These are phyloP conservation scores for Anthostomella pinea DNA, from an alignment of 2,329 filamentous ascomycete species.

Conservation along the genomic window DNA sequence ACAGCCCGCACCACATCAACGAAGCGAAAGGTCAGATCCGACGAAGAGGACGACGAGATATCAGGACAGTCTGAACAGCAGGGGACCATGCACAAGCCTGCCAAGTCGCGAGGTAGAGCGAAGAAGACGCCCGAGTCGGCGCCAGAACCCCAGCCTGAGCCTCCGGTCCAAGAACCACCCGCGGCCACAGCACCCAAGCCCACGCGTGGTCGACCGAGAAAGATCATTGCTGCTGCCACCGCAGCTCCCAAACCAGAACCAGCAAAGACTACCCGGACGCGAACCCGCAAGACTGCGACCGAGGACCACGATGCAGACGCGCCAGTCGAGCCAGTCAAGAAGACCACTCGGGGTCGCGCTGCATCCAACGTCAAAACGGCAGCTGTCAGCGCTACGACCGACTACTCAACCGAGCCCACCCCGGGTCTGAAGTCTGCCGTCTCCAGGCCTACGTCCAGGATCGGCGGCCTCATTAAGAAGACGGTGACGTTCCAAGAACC, in stretches of 20 bases:
- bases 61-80: slow-evolving; percentile 19
- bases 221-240: slow-evolving; percentile 30
- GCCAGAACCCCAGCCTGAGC: slow-evolving; percentile 27
- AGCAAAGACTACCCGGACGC: slow-evolving; percentile 26
- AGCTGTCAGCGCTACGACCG: slow-evolving; percentile 36
- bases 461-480: slow-evolving; percentile 44
- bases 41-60: slow-evolving; percentile 51
- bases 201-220: slow-evolving; percentile 45
- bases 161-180: slow-evolving; percentile 22
- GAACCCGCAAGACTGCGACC: slow-evolving; percentile 29
- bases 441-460: slow-evolving; percentile 26
- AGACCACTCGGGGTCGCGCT: slow-evolving; percentile 34
- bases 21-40: slow-evolving; percentile 54
- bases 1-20: slow-evolving; percentile 27
- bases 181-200: slow-evolving; percentile 31
- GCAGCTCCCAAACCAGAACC: slow-evolving; percentile 27
- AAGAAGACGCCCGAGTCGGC: slow-evolving; percentile 39
- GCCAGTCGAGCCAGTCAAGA: slow-evolving; percentile 34
- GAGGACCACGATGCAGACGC: slow-evolving; percentile 24
- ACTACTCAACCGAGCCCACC: slow-evolving; percentile 32
- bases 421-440: slow-evolving; percentile 41
- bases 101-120: slow-evolving; percentile 43
- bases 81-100: slow-evolving; percentile 32
- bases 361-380: slow-evolving; percentile 38
- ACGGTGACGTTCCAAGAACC: slow-evolving; percentile 62